These are phyloP conservation scores for Cornus suecica DNA, from an alignment of 148 eudicot species.

Conservation along the genomic window DNA sequence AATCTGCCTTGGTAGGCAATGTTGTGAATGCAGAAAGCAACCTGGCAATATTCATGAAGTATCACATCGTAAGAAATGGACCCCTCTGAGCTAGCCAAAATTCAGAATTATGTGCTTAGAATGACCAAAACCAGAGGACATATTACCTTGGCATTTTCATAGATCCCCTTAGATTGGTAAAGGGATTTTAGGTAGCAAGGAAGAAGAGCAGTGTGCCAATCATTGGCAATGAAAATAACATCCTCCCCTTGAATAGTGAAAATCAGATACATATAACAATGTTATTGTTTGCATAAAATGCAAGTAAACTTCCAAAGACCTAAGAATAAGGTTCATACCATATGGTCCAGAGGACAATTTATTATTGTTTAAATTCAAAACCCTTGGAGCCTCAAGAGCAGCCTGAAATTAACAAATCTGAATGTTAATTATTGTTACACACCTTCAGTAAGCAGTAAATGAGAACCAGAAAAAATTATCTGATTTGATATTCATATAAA, in stretches of 20 bases:
- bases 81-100: not conserved
- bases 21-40: constrained; percentile 96
- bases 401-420: constrained; percentile 46
- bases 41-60: constrained; percentile 36
- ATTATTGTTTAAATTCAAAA: constrained; percentile 65
- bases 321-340: constrained; percentile 37
- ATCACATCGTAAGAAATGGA: constrained; percentile 5
- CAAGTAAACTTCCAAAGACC: not conserved
- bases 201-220: constrained; percentile 93
- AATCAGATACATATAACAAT: not conserved
- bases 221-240: constrained; percentile 85
- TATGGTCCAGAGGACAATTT: constrained; percentile 82
- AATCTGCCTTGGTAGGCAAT: constrained; percentile 96
- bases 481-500: too few relatives aligned
- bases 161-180: constrained; percentile 69
- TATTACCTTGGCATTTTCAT: constrained; percentile 66
- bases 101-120: not conserved
- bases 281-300: not conserved
- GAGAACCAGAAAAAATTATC: not conserved
- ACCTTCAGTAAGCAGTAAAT: too few relatives aligned
- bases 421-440: not conserved
- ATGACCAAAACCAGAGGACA: not conserved
- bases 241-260: constrained; percentile 62
- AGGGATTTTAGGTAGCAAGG: constrained; percentile 85
- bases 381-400: constrained; percentile 87